Evolutionary conservation across 2,329 filamentous ascomycete genomes (phyloP).

Genomic region (Amauroascus niger): DNA sequence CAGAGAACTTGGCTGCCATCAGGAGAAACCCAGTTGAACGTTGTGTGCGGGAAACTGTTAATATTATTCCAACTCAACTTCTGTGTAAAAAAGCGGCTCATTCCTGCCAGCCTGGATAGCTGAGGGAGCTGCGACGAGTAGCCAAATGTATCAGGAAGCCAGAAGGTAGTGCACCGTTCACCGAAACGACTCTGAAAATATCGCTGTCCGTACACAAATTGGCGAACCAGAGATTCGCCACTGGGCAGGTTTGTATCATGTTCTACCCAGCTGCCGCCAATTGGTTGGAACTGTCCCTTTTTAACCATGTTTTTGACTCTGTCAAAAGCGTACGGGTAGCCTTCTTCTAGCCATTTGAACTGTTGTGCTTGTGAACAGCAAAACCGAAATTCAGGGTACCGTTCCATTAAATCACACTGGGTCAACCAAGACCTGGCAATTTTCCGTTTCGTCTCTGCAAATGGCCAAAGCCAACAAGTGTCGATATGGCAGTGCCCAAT

Average conservation of each 20-base stretch:
- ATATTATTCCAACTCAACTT: conserved; percentile 99
- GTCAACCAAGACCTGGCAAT: conserved; percentile 93
- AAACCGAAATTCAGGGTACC: conserved; percentile 89
- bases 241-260: conserved; percentile 97
- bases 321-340: conserved; percentile 81
- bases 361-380: conserved; percentile 90
- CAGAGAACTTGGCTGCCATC: conserved; percentile 95
- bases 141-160: conserved; percentile 96
- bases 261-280: conserved; percentile 97
- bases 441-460: conserved; percentile 95
- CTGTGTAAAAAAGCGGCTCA: conserved; percentile 94
- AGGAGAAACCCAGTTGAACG: conserved; percentile 95
- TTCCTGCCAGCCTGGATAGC: conserved; percentile 83
- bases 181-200: conserved; percentile 94
- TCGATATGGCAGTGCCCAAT: conserved; percentile 98
- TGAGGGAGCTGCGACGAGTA: conserved; percentile 94
- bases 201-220: conserved; percentile 90
- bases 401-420: conserved; percentile 89
- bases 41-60: conserved; percentile 97
- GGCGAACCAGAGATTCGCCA: conserved; percentile 83
- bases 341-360: conserved; percentile 89
- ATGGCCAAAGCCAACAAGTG: conserved; percentile 97
- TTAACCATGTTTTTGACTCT: conserved; percentile 86
- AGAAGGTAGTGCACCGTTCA: conserved; percentile 80
- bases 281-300: conserved; percentile 82